Evolutionary conservation across 1,284 basidiomycete genomes (phyloP), one percentile per base, ranked within the genome.

Genomic region (Leccinum solheimii): DNA sequence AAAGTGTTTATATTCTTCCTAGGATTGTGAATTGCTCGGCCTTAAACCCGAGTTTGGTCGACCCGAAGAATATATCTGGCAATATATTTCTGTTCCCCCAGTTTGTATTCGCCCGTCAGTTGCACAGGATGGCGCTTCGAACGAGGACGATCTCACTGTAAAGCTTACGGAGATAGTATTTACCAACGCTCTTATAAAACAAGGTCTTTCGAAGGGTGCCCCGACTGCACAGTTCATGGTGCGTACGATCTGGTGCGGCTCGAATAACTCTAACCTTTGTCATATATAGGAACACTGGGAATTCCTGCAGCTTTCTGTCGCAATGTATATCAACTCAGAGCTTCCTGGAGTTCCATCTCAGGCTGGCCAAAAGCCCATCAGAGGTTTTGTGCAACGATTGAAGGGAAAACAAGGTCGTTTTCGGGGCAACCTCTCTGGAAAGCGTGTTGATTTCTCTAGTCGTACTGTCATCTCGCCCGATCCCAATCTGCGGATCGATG

Each of bases 381-480:
- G 95, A 62, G 97, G 97, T 14, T 98, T 99, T 73, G 97, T 98
- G 56, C 97, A 99, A 74, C 92, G 97, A 19, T 81, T 99, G 62
- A 99, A 99, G 80, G 97, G 97, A 51, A 99, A 99, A 76, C 95
- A 98, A 77, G 97, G 97, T 71, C 95, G 97, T 61, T 99, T 99
- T 80, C 87, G 97, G 76, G 97, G 97, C 32, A 99, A 99, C 75
- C 82, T 99, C 19, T 98, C 96, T 0, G 97, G 97, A 64, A 99
- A 99, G 77, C 94, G 97, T 77, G 97, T 99, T 68, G 97, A 99
- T 76, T 99, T 99, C 74, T 98, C 96, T 1, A 97, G 91, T 16
- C 91, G 97, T 70, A 99, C 97, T 5, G 97, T 99, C 77, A 99
- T 99, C 72, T 97, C 95, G 2, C 97, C 97, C 0, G 97, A 99